A percentile compares a stretch with the other conserved stretches of the same genome.
phyloP scores from a whole-genome alignment of 139 green algal species.

The Coelastrella sp. region DNA sequence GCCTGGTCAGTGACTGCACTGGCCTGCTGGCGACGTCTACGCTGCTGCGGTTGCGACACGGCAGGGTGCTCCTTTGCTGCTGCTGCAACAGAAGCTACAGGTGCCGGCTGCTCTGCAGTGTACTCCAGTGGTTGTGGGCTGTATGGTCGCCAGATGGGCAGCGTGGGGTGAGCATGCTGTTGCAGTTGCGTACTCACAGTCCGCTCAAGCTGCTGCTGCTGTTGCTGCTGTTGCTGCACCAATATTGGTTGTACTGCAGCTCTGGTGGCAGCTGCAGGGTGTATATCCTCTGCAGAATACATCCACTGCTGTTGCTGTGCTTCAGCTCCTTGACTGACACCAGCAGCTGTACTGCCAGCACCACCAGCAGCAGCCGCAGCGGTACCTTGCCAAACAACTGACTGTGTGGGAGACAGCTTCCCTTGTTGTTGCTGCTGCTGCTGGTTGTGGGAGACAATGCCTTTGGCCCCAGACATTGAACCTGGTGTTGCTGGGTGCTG shows the following conservation, averaged over 20 bases:
- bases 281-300: background rate
- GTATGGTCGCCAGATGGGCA: background rate
- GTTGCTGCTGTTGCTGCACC: background rate
- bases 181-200: background rate
- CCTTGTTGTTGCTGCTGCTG: background rate
- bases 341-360: background rate
- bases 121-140: background rate
- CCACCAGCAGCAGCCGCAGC: background rate
- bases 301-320: background rate
- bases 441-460: background rate
- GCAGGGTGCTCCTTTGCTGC: background rate
- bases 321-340: background rate
- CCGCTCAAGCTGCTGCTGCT: background rate
- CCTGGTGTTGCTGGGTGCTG: background rate
- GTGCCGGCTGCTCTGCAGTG: background rate
- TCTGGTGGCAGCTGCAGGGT: background rate
- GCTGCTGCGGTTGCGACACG: background rate
- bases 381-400: background rate
- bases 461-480: too few relatives aligned
- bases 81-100: background rate
- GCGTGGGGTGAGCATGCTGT: background rate
- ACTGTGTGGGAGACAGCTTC: background rate
- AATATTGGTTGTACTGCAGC: too few relatives aligned
- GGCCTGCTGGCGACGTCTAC: background rate
- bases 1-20: background rate